Conservation (phyloP, 2,329 filamentous ascomycete genomes). For the Eutypella sp. region DNA sequence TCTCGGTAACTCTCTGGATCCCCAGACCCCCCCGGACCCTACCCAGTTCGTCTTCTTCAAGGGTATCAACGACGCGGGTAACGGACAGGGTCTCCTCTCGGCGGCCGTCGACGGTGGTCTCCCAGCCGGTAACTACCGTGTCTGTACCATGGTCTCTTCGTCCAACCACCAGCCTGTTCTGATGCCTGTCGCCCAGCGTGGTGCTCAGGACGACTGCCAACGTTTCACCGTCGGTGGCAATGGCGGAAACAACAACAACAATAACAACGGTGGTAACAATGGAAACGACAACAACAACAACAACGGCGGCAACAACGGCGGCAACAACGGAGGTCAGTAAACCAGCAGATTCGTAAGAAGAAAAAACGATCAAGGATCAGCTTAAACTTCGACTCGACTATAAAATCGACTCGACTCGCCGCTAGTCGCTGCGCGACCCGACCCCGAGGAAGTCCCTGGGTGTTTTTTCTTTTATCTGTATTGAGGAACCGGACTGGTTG, state of each 20-base stretch:
- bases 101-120: conserved; percentile 54
- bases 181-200: conserved; percentile 63
- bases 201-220: conserved; percentile 60
- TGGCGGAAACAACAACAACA: conserved; percentile 14
- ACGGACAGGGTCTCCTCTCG: conserved; percentile 48
- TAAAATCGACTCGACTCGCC: too few species aligned
- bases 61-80: conserved; percentile 58
- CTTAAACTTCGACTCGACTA: not conserved
- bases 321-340: conserved; percentile 2
- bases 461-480: not conserved
- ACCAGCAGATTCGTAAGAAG: not conserved
- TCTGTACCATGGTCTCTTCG: conserved; percentile 59
- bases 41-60: conserved; percentile 59
- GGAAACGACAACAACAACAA: conserved; percentile 14
- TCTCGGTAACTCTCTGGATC: conserved; percentile 46
- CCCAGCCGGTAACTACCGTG: conserved; percentile 57
- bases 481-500: not conserved
- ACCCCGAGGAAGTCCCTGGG: not conserved
- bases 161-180: conserved; percentile 62
- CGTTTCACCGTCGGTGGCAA: conserved; percentile 47
- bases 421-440: not conserved
- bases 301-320: conserved; percentile 16
- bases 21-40: conserved; percentile 47
- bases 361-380: too few species aligned
- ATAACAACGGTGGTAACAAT: conserved; percentile 14